Evolutionary conservation across 805 yeast species (phyloP), one percentile per base, ranked within the genome.

Genomic region (Brettanomyces custersianus): DNA sequence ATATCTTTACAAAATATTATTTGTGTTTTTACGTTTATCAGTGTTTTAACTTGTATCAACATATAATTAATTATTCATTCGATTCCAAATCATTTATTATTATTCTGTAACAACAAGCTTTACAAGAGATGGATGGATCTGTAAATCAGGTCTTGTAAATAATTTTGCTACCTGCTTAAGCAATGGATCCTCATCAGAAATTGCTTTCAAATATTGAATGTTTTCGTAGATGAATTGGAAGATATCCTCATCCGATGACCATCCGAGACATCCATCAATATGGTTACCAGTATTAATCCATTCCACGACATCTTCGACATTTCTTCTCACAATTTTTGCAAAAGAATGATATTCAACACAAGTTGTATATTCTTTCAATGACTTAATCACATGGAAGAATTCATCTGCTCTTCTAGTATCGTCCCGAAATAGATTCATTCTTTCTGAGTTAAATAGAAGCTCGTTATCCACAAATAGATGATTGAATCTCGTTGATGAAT

Each of bases 401-500:
- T 42, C 39, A 4, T 27, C n/a, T 2, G 40, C 20, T 15, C 40
- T 40, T 7, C 28, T 61, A 7, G 67, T 51, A 11, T 65, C 68
- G 48, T 77, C 74, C 44, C 76, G 63, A 55, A 76, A 83, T 27
- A 80, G 68, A 44, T 85, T 84, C 37, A 68, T 72, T 46, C 72
- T 74, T 49, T 86, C 96, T 5, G 68, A 57, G 5, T 75, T 74
- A 54, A 85, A 86, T 28, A 86, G 52, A 3, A 65, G 59, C 5
- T 26, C 35, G 30, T 51, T 45, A 30, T 57, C 55, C 12, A 27
- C 29, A 18, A 45, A 35, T 20, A 43, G 36, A 12, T 45, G 36
- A 6, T 33, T 32, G 13, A 47, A 34, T 29, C 40, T 37, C 4
- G 22, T 26, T 37, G 23, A 31, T 23, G 4, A 20, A 25, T 29